Evolutionary conservation across 176 grass and related monocot genomes (phyloP).

Genomic region (Alloteropsis semialata): DNA sequence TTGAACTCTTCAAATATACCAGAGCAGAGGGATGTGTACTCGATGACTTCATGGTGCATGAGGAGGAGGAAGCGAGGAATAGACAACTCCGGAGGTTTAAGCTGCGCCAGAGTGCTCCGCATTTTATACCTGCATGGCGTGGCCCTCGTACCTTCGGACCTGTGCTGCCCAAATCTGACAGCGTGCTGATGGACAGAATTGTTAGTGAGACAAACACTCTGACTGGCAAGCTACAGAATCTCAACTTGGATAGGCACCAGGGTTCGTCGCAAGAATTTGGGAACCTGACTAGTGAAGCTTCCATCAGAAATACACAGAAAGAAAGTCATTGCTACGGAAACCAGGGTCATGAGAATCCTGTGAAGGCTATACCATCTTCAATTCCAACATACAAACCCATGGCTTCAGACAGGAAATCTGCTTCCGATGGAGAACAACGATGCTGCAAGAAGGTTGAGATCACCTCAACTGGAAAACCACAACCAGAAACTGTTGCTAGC

Average conservation of each 20-base stretch:
- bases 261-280: conserved; percentile 5
- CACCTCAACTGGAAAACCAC: neutral
- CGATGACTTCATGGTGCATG: conserved; percentile 59
- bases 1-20: conserved; percentile 67
- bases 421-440: conserved; percentile 2
- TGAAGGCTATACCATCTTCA: neutral
- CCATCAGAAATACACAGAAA: neutral
- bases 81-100: conserved; percentile 23
- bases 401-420: neutral
- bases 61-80: conserved; percentile 55
- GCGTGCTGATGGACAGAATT: neutral
- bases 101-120: conserved; percentile 42
- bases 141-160: neutral
- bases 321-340: neutral
- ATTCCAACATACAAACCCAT: neutral
- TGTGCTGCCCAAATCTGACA: conserved; percentile 25
- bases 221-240: neutral
- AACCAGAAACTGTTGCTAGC: neutral
- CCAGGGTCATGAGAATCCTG: neutral
- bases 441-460: conserved; percentile 12
- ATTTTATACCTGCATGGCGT: conserved; percentile 48
- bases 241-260: conserved; percentile 17
- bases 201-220: conserved; percentile 3
- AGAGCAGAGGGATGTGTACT: conserved; percentile 39
- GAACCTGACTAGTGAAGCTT: neutral